phyloP scores from a whole-genome alignment of 73 alveolate genomes.

The Symbiodinium pilosum region DNA sequence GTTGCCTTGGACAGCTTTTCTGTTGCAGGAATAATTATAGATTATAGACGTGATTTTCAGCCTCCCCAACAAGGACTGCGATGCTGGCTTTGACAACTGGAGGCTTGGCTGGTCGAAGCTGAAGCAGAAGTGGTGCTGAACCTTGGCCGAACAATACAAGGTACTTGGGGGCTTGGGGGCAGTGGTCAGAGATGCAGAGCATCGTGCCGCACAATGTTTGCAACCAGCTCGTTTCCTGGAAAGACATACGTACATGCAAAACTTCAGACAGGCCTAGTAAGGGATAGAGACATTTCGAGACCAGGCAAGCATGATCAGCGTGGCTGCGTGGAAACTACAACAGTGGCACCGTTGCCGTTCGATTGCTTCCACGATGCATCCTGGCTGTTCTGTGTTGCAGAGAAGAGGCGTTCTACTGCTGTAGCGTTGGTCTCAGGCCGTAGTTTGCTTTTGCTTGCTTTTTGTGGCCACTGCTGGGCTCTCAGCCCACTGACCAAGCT shows the following conservation, averaged over 20 bases:
- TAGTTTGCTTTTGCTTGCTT: too few species aligned
- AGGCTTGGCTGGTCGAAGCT: conserved; percentile 46
- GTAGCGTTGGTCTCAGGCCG: not conserved
- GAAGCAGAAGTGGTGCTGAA: conserved; percentile 83
- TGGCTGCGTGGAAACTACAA: conserved; percentile 54
- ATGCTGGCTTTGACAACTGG: conserved; percentile 69
- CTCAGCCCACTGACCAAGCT: too few species aligned
- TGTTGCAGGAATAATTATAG: not conserved
- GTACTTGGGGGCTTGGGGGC: too few species aligned
- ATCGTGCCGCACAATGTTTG: too few species aligned
- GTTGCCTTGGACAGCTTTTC: not conserved
- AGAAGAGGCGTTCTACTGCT: not conserved
- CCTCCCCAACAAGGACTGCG: conserved; percentile 80
- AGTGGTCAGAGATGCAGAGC: too few species aligned
- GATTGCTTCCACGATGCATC: conserved; percentile 75
- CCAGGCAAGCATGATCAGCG: conserved; percentile 69
- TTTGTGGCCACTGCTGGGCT: too few species aligned
- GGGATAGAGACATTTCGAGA: too few species aligned
- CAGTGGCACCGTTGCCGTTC: conserved; percentile 65
- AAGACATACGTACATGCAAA: too few species aligned
- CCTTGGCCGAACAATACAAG: too few species aligned
- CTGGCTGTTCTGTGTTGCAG: not conserved
- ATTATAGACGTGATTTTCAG: too few species aligned
- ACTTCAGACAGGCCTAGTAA: too few species aligned
- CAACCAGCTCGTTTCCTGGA: too few species aligned